These are phyloP conservation scores for Globisporangium echinulatum DNA, from an alignment of 352 stramenopile species.

Conservation along the genomic window DNA sequence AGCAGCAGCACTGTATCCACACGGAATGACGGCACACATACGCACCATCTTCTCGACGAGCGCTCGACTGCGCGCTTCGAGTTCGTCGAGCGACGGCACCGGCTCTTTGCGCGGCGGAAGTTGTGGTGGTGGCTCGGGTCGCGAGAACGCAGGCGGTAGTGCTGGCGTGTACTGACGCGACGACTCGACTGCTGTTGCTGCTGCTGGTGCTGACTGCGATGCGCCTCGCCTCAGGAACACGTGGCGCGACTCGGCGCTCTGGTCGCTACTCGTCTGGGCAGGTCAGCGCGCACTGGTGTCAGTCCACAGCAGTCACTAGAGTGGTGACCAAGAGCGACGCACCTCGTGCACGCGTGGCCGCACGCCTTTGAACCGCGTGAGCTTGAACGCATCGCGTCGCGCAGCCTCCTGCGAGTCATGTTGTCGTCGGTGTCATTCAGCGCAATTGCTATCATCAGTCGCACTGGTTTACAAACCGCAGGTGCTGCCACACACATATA, in stretches of 20 bases:
- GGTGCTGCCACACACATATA: no score
- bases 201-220: slow-evolving; percentile 8
- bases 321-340: background rate
- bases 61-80: slow-evolving; percentile 33
- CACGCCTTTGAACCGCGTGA: slow-evolving; percentile 56
- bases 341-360: slow-evolving; percentile 40
- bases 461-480: no score
- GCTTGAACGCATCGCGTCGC: slow-evolving; percentile 48
- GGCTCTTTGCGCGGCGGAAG: slow-evolving; percentile 28
- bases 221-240: slow-evolving; percentile 27
- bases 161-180: no score
- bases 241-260: slow-evolving; percentile 15
- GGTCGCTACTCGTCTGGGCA: slow-evolving; percentile 8
- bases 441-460: no score
- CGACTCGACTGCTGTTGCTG: slow-evolving; percentile 1
- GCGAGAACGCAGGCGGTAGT: slow-evolving; percentile 7
- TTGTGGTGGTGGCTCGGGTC: slow-evolving; percentile 1
- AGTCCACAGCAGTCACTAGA: background rate
- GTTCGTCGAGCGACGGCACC: slow-evolving; percentile 43
- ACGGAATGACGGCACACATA: background rate
- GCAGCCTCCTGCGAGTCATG: slow-evolving; percentile 21
- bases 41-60: slow-evolving; percentile 25
- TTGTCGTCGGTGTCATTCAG: no score
- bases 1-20: no score
- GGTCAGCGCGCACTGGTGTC: background rate